These are phyloP conservation scores for Tagetes erecta DNA, from an alignment of 129 eudicot genomes.

Conservation along the genomic window DNA sequence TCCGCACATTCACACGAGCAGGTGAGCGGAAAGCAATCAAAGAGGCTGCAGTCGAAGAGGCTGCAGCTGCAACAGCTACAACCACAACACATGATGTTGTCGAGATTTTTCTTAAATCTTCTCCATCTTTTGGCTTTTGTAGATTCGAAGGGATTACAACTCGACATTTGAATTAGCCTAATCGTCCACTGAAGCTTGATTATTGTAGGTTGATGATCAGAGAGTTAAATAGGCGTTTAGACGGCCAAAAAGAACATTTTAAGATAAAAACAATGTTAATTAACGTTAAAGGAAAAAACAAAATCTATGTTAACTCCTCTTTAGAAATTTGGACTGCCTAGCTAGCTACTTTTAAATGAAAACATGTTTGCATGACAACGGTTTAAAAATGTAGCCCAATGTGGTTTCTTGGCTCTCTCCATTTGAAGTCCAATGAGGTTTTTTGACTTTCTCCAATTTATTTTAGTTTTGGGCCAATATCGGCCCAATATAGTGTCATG, in stretches of 20 bases:
- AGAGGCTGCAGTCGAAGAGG: neutral
- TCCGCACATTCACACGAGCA: neutral
- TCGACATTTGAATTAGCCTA: neutral
- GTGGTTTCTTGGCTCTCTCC: too few species aligned
- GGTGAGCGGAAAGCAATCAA: neutral
- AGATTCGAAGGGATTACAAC: constrained; percentile 16
- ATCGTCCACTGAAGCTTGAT: neutral
- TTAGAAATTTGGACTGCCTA: neutral
- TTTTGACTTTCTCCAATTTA: too few species aligned
- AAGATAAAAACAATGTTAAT: constrained; percentile 12
- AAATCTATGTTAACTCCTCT: constrained; percentile 7
- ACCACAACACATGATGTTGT: neutral
- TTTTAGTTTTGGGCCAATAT: too few species aligned
- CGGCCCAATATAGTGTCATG: too few species aligned
- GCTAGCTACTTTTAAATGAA: too few species aligned
- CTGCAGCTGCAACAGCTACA: neutral
- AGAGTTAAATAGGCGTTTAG: neutral
- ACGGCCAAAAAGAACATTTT: constrained; percentile 2
- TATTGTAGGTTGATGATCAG: neutral
- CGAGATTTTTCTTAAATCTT: constrained; percentile 1
- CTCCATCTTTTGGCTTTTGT: constrained; percentile 7
- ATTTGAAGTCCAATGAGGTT: too few species aligned
- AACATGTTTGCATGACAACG: too few species aligned
- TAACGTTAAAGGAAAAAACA: constrained; percentile 3
- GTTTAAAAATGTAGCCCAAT: too few species aligned